Evolutionary conservation across 225 moss, liverwort and hornwort species (phyloP).

Genomic region (Pleurozium schreberi): DNA sequence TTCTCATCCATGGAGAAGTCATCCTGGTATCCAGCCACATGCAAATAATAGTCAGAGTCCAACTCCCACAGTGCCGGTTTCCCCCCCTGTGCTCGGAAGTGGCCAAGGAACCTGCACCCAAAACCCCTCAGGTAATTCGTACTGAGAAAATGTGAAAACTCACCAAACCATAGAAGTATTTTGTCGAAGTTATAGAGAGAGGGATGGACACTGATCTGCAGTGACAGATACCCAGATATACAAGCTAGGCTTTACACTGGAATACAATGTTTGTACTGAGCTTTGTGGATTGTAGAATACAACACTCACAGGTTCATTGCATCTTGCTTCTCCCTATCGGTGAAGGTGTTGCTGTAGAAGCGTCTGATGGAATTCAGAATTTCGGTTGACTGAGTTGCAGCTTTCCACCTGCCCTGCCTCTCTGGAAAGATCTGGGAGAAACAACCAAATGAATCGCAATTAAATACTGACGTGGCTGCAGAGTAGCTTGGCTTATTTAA

Average conservation of each 20-base stretch:
- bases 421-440: constrained; percentile 71
- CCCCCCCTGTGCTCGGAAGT: constrained; percentile 73
- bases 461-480: neutral
- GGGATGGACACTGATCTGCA: neutral
- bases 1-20: constrained; percentile 49
- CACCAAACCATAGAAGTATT: neutral
- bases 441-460: neutral
- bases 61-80: constrained; percentile 88
- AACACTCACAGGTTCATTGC: constrained; percentile 86
- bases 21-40: constrained; percentile 70
- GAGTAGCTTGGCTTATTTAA: neutral
- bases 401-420: constrained; percentile 92
- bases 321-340: constrained; percentile 93
- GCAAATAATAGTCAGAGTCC: constrained; percentile 91
- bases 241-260: neutral
- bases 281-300: neutral
- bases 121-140: neutral
- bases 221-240: neutral
- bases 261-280: neutral
- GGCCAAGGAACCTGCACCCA: constrained; percentile 68
- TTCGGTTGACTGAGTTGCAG: constrained; percentile 77
- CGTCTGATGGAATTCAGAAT: constrained; percentile 84
- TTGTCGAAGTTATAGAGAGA: neutral
- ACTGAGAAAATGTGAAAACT: neutral
- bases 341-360: constrained; percentile 80